These are phyloP conservation scores for Gossypium davidsonii DNA, from an alignment of 441 rosid species.

Conservation along the genomic window DNA sequence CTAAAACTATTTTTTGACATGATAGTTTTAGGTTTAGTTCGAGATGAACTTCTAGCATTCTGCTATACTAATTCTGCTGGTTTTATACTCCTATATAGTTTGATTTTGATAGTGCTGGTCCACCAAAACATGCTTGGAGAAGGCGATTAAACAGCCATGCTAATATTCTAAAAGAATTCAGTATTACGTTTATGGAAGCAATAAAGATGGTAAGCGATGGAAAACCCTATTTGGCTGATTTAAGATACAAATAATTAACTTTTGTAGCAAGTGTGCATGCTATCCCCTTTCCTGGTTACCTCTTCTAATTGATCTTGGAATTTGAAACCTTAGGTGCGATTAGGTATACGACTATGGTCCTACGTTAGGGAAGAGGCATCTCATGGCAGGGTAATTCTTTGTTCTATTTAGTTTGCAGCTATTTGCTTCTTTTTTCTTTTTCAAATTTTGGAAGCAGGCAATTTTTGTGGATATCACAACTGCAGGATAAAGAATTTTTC, in stretches of 20 bases:
- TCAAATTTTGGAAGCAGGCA: background rate
- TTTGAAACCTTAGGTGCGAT: conserved; percentile 49
- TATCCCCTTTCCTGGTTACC: background rate
- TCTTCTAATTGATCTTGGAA: conserved; percentile 10
- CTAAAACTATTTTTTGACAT: background rate
- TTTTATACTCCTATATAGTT: conserved; percentile 35
- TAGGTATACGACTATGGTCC: conserved; percentile 92
- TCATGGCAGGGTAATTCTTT: conserved; percentile 79
- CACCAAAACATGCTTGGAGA: conserved; percentile 96
- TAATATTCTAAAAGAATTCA: conserved; percentile 82
- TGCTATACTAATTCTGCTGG: background rate
- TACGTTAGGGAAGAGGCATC: conserved; percentile 96
- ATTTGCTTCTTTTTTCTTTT: background rate
- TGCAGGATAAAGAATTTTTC: background rate
- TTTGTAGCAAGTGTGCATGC: background rate
- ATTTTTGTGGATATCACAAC: background rate
- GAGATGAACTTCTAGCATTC: background rate
- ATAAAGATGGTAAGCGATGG: conserved; percentile 61
- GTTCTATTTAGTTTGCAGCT: background rate
- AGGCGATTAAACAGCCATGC: conserved; percentile 91
- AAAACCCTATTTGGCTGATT: background rate
- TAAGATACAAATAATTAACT: background rate
- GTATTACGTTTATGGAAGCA: conserved; percentile 82
- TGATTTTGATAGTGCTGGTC: conserved; percentile 91
- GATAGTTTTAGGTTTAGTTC: background rate